Evolutionary conservation across 345 rosid species (phyloP), one percentile per base, ranked within the genome.

Genomic region (Syzygium jambos): DNA sequence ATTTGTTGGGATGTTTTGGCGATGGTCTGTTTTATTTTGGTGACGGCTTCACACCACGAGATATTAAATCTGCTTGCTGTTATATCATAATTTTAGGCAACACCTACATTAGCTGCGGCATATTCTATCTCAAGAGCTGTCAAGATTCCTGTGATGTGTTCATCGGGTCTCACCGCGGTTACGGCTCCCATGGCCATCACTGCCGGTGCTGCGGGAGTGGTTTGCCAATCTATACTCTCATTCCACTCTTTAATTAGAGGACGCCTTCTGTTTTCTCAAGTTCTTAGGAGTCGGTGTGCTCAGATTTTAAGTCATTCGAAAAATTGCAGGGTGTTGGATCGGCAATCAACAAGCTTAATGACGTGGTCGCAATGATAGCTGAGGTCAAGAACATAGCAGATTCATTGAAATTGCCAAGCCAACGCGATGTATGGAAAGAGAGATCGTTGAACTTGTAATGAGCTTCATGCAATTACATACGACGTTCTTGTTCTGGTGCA

Each of bases 141-240:
- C 56, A 89, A 89, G 90, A 93, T 94, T 89, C 96, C 96, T 0
- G 94, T 94, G 5, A 88, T 93, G 93, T 94, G 96, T 80, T 90
- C 96, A 23, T 94, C 96, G 11, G 95, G 96, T 82, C 92, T 94
- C 15, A 92, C 94, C 87, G 91, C 93, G 9, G 96, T 93, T 53
- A 94, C 96, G 0, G 94, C 95, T 27, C 96, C 96, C n/a, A 88
- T 94, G 96, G 96, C 96, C 46, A 92, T 94, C 84, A 86, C 94
- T 23, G 94, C 94, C 2, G 95, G 95, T 52, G 96, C 95, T 25
- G 90, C 94, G 3, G 95, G 95, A 51, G 96, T 94, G 95, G 96
- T 94, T 90, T 29, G 94, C 78, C 78, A 9, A 41, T 85, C 49
- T 19, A 6, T 19, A 38, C 51, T 87, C 59, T 25, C 51, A 41